These are phyloP conservation scores for Brasilioporus rufonigricans DNA, from an alignment of 768 basidiomycete genomes.

Conservation along the genomic window DNA sequence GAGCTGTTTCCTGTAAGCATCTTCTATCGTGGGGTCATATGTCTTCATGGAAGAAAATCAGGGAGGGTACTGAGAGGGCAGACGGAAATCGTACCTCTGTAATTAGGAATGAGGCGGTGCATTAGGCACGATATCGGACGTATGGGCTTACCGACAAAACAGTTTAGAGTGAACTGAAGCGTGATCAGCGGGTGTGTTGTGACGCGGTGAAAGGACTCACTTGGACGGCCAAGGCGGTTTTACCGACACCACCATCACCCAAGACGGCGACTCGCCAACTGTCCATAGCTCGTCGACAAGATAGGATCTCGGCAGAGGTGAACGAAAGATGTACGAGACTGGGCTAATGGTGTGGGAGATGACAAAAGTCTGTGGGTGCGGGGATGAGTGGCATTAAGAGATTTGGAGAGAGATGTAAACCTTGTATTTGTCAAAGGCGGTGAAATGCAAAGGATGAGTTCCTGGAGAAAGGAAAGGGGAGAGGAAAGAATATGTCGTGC, in stretches of 20 bases:
- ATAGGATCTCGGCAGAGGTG: constrained; percentile 17
- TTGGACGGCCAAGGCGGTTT: constrained; percentile 95
- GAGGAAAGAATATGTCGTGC: constrained; percentile 54
- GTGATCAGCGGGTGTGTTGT: constrained; percentile 10
- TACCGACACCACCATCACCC: constrained; percentile 96
- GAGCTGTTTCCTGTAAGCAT: constrained; percentile 93
- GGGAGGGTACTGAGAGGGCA: constrained; percentile 7
- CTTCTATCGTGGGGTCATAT: constrained; percentile 98
- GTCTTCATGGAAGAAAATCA: constrained; percentile 48
- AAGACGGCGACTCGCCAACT: constrained; percentile 95
- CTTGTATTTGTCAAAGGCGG: constrained; percentile 32
- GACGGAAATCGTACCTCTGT: constrained; percentile 50
- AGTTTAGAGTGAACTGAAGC: constrained; percentile 88
- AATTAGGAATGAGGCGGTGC: constrained; percentile 16
- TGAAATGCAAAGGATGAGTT: constrained; percentile 26
- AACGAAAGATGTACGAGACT: constrained; percentile 24
- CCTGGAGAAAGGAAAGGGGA: constrained; percentile 39
- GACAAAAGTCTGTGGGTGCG: constrained; percentile 13
- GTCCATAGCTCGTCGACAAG: constrained; percentile 61
- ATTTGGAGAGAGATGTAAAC: constrained; percentile 24
- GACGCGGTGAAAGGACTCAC: constrained; percentile 42
- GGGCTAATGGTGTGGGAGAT: constrained; percentile 25
- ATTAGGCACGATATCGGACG: constrained; percentile 6
- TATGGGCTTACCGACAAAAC: constrained; percentile 80
- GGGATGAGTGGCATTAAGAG: constrained; percentile 20